A percentile compares a stretch with the other conserved stretches of the same genome.
These are phyloP conservation scores for Pulchroboletus neoregius DNA, from an alignment of 1,284 basidiomycete genomes.

Conservation along the genomic window DNA sequence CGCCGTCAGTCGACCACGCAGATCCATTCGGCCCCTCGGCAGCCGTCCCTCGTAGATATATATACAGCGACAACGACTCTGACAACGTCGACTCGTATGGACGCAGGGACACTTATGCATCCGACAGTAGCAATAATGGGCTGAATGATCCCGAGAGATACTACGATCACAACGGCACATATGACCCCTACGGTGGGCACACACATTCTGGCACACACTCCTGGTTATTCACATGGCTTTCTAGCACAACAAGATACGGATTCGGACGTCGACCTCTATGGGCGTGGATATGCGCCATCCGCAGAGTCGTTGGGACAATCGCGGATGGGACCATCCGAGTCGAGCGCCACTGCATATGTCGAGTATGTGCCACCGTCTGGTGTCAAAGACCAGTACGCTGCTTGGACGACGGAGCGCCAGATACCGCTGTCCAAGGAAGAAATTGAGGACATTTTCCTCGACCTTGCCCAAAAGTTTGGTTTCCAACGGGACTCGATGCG, in stretches of 20 bases:
- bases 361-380: constrained; percentile 50
- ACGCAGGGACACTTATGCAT: constrained; percentile 63
- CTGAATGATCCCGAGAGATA: constrained; percentile 51
- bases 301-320: constrained; percentile 64
- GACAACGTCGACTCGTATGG: constrained; percentile 58
- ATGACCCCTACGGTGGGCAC: constrained; percentile 59
- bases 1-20: constrained; percentile 33
- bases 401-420: constrained; percentile 88
- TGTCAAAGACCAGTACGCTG: constrained; percentile 80
- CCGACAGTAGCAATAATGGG: constrained; percentile 62
- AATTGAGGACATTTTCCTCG: constrained; percentile 98
- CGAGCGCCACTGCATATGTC: constrained; percentile 53
- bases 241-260: constrained; percentile 66
- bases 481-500: constrained; percentile 93
- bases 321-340: constrained; percentile 57
- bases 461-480: constrained; percentile 98
- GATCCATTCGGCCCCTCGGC: constrained; percentile 55
- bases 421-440: constrained; percentile 98
- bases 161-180: constrained; percentile 60
- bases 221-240: constrained; percentile 22
- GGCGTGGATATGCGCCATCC: constrained; percentile 63
- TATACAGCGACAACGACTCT: constrained; percentile 77
- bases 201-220: not conserved
- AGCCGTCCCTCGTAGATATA: constrained; percentile 49
- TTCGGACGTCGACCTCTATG: constrained; percentile 71